Percentiles rank a stretch among this genome's conserved stretches.
phyloP scores from a whole-genome alignment of 2,329 filamentous ascomycete genomes.

The Calonectria montana region DNA sequence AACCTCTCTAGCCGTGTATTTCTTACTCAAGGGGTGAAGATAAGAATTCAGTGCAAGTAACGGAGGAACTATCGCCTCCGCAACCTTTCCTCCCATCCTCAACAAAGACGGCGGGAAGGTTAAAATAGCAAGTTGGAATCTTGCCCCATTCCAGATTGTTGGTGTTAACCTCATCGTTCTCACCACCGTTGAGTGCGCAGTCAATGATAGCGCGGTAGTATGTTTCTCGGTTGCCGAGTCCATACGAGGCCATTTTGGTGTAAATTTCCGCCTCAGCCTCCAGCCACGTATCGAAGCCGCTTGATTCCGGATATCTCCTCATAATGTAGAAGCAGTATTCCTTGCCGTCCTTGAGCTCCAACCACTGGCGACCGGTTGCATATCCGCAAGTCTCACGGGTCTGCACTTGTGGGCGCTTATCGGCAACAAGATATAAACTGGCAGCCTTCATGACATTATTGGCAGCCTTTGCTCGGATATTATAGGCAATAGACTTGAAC shows the following conservation, averaged over 20 bases:
- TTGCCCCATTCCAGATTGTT: background rate
- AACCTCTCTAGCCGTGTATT: too few relatives aligned
- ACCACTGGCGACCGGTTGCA: slow-evolving; percentile 29
- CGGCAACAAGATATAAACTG: slow-evolving; percentile 23
- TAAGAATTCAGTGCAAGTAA: too few relatives aligned
- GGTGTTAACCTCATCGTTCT: background rate
- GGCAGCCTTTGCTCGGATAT: slow-evolving; percentile 30
- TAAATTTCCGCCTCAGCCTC: slow-evolving; percentile 22
- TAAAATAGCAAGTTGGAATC: background rate
- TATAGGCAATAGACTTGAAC: slow-evolving; percentile 7
- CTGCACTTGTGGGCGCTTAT: slow-evolving; percentile 13
- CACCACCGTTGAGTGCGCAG: background rate
- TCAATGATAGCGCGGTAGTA: slow-evolving; percentile 6
- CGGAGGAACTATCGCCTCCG: too few relatives aligned
- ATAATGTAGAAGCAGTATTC: slow-evolving; percentile 34
- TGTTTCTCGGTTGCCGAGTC: slow-evolving; percentile 23
- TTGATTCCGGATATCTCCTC: background rate
- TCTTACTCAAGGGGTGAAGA: too few relatives aligned
- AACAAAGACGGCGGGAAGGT: background rate
- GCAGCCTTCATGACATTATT: slow-evolving; percentile 35
- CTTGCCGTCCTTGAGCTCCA: slow-evolving; percentile 19
- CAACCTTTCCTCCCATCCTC: too few relatives aligned
- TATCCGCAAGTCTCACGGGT: background rate
- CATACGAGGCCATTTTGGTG: slow-evolving; percentile 29
- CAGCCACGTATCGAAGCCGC: background rate